phyloP scores from a whole-genome alignment of 2,329 filamentous ascomycete genomes.

The Seiridium cupressi region DNA sequence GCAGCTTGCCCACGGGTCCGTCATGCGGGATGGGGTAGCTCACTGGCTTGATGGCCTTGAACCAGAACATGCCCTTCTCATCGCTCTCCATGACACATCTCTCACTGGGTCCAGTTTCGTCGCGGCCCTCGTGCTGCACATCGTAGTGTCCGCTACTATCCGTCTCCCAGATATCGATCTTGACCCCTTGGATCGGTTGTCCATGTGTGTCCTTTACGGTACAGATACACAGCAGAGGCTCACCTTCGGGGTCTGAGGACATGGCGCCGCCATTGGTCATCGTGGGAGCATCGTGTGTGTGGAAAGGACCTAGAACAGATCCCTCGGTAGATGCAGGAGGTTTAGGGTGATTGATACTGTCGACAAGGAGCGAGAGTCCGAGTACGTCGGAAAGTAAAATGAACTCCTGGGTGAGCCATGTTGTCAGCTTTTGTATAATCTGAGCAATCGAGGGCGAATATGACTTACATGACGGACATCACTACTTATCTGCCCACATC shows the following conservation, averaged over 20 bases:
- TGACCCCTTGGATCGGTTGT: slow-evolving; percentile 61
- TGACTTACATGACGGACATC: slow-evolving; percentile 68
- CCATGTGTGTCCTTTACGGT: slow-evolving; percentile 65
- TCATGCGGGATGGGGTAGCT: slow-evolving; percentile 84
- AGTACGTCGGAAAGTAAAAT: slow-evolving; percentile 80
- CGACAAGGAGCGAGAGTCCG: slow-evolving; percentile 76
- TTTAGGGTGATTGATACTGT: slow-evolving; percentile 82
- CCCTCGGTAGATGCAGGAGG: slow-evolving; percentile 69
- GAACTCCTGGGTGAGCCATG: slow-evolving; percentile 56
- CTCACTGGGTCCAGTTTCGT: slow-evolving; percentile 60
- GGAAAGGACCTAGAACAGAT: slow-evolving; percentile 79
- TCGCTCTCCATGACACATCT: slow-evolving; percentile 70
- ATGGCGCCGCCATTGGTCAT: slow-evolving; percentile 58
- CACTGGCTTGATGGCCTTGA: slow-evolving; percentile 80
- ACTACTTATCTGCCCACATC: slow-evolving; percentile 70
- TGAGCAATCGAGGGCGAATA: not conserved
- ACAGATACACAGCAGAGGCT: slow-evolving; percentile 72
- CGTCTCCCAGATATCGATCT: slow-evolving; percentile 83
- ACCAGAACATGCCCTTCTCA: slow-evolving; percentile 75
- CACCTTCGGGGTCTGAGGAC: slow-evolving; percentile 66
- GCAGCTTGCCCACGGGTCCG: slow-evolving; percentile 74
- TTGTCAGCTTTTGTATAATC: not conserved
- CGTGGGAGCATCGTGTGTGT: slow-evolving; percentile 71
- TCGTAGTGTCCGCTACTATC: slow-evolving; percentile 80
- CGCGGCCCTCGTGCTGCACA: slow-evolving; percentile 68